Evolutionary conservation across 2,329 filamentous ascomycete species (phyloP).

Genomic region (Trichoderma sp.): DNA sequence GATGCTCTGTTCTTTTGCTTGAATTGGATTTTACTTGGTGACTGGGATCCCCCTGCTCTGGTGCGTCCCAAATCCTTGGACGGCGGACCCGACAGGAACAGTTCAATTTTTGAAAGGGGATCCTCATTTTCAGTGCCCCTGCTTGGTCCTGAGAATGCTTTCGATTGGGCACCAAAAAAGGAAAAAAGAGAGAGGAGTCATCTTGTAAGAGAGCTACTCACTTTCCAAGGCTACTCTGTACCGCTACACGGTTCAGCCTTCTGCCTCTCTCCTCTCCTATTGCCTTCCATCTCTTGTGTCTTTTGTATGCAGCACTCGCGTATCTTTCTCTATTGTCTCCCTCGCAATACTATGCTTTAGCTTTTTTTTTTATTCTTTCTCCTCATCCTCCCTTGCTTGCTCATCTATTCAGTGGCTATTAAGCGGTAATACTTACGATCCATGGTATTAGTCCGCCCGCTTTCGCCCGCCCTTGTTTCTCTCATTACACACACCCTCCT

Average conservation of each 20-base stretch:
- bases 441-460: not conserved
- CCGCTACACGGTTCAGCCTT: not conserved
- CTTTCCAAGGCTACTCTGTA: not conserved
- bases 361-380: not conserved
- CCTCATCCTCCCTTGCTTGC: not conserved
- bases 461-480: not conserved
- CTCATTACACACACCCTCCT: not conserved
- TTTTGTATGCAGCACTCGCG: not conserved
- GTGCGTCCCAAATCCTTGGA: slow-evolving; percentile 11
- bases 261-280: not conserved
- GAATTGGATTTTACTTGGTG: not conserved
- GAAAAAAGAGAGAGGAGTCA: not conserved
- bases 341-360: not conserved
- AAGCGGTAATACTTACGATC: not conserved
- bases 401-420: not conserved
- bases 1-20: not conserved
- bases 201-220: not conserved
- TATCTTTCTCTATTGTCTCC: not conserved
- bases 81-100: slow-evolving; percentile 13
- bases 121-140: not conserved
- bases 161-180: not conserved
- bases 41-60: not conserved
- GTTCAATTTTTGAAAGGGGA: slow-evolving; percentile 1
- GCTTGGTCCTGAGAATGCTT: not conserved
- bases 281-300: not conserved